Evolutionary conservation across 495 filamentous ascomycete species (phyloP), one percentile per base, ranked within the genome.

Genomic region (Recurvomyces mirabilis): DNA sequence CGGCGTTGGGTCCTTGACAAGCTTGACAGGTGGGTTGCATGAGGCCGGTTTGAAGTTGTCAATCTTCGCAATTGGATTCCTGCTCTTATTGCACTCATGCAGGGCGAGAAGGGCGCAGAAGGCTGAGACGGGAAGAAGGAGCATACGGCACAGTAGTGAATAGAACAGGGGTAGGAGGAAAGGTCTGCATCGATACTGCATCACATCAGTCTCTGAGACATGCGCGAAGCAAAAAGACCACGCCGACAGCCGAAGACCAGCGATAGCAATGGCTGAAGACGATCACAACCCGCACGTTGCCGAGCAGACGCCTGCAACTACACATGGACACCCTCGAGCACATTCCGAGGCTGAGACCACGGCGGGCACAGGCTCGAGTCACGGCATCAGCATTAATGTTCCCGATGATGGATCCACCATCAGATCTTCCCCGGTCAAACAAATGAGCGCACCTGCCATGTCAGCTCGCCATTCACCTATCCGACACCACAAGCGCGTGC

Each of bases 401-500:
- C 61, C 51, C 1, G 41, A 41, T 31, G 7, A 11, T 20, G 42
- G 30, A n/a, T 25, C 10, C 1, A 24, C 28, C 22, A 50, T 14
- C 20, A 23, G 61, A 18, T 61, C 61, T 4, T 38, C 45, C n/a
- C 35, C 57, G 1, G 46, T 66, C 36, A 63, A 54, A 51, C 56
- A 60, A 31, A 62, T 58, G 61, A 64, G 39, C 48, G 36, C 26
- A 30, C 52, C 44, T 10, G 34, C 17, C 7, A n/a, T n/a, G n/a
- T n/a, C n/a, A n/a, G 5, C 15, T 2, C 9, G 28, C 41, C 58
- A 59, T n/a, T 60, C 55, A 32, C 63, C 63, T 2, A 53, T 65
- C 12, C 53, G 63, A 53, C 63, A 66, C 41, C 63, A 65, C 49
- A 54, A 53, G 25, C 42, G 63, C 41, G 51, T 51, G 14, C 47